Evolutionary conservation across 2,329 filamentous ascomycete species (phyloP), one percentile per base, ranked within the genome.

Genomic region (Ceratocystis destructans): DNA sequence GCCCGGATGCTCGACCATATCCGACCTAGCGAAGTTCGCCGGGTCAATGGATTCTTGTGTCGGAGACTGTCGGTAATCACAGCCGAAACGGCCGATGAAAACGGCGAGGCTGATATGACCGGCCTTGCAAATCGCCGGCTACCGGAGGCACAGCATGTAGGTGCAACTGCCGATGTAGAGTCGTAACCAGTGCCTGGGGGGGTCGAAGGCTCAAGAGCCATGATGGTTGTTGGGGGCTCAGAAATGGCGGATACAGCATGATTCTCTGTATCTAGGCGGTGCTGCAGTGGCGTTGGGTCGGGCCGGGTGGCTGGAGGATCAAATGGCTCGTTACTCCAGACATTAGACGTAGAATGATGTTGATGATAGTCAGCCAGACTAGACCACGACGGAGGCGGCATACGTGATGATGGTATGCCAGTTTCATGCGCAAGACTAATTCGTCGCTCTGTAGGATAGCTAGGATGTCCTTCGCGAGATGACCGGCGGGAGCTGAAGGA

Each of bases 91-190:
- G 83, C 84, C 0, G 82, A 83, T 1, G 82, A 83, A 44, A 85
- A 76, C 0, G 83, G 83, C 0, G 82, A 84, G 10, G 83, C 82
- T 2, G 82, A 84, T 68, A 84, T 82, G 46, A 85, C 78, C 1
- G 79, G 77, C 41, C 78, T 79, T 33, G 77, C 74, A 68, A 74
- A 77, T 62, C 77, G 75, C 31, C 76, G 75, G 59, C 73, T 74
- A 53, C 76, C 74, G 69, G 71, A 61, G 33, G 55, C 28, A 15
- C 55, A 59, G 71, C 71, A 62, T 12, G 65, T 72, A 7, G 71
- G 71, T 3, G 70, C 70, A 17, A 69, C 65, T 15, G 46, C 50
- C 17, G 63, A 31, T 25, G 57, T 71, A 70, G 10, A 71, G 70
- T 25, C 48, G 22, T 66, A 53, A 5, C 44, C 33, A 45, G 50